Evolutionary conservation across 192 early-diverging fungal species (phyloP), one percentile per base, ranked within the genome.

Genomic region (Gamsiella multidivaricata): DNA sequence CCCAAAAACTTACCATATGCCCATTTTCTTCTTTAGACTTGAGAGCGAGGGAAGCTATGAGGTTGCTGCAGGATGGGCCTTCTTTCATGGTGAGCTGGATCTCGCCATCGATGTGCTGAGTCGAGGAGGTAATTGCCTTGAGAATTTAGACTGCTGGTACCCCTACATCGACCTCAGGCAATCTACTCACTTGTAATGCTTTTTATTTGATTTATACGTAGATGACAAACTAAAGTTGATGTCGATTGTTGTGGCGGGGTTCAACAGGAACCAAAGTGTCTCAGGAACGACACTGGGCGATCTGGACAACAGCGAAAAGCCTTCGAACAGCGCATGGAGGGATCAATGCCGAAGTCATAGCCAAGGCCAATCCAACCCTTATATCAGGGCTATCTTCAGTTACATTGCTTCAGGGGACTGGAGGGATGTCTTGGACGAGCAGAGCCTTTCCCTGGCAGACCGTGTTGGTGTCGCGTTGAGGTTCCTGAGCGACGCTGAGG

Each of bases 331-430:
- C 66, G 43, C 56, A 32, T 94, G 91, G 91, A 81, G 79, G 31
- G 81, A 84, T 46, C 81, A 94, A 12, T 94, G 90, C 69, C 65
- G 81, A 17, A 83, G 80, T 15, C 73, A 94, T 29, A 88, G 85
- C 56, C 58, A 61, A 14, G 86, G 89, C 22, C 71, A 95, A 41
- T 65, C 71, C 29, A 86, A 91, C 52, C 93, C 96, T 20, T 94
- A 97, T 59, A 70, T 98, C 53, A 81, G 91, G 37, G 91, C 94
- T 36, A 94, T 99, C 6, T 98, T 99, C 74, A 89, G 91, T 37
- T 91, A 94, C 46, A 86, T 98, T 62, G 86, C 93, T 11, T 91
- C 90, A 1, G 90, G 90, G 26, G 85, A 95, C 80, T 99, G 96
- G 96, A 55, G 64, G 2, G 81, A 82, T 10, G 93, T 97, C 3